Percentiles rank a stretch among this genome's conserved stretches.
Conservation (phyloP, 805 yeast species). For the Saturnispora hagleri region DNA sequence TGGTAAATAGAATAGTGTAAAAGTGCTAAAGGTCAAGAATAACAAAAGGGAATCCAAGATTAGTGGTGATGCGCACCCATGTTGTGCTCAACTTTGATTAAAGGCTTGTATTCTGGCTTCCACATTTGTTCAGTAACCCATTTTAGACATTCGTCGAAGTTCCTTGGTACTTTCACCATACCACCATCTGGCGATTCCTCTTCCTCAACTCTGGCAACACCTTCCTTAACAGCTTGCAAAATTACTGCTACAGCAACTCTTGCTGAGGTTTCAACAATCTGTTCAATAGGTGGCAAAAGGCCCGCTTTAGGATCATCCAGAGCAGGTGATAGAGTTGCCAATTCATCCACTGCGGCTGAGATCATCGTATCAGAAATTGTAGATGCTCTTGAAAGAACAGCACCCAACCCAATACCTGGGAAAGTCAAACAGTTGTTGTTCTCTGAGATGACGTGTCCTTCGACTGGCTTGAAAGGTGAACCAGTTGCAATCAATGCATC, state of each 20-base stretch:
- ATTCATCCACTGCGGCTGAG: conserved; percentile 89
- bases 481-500: conserved; percentile 94
- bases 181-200: conserved; percentile 64
- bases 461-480: conserved; percentile 92
- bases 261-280: conserved; percentile 81
- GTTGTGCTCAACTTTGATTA: conserved; percentile 33
- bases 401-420: conserved; percentile 97
- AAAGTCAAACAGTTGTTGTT: conserved; percentile 95
- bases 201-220: conserved; percentile 67
- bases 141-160: conserved; percentile 64
- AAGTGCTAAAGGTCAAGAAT: not conserved
- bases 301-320: conserved; percentile 67
- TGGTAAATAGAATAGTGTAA: not conserved
- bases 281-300: conserved; percentile 78
- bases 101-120: conserved; percentile 85
- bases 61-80: not conserved
- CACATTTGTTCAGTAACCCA: conserved; percentile 97
- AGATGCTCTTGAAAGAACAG: conserved; percentile 79
- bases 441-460: conserved; percentile 84
- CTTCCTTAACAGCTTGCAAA: conserved; percentile 79
- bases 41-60: not conserved
- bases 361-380: conserved; percentile 84
- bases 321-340: conserved; percentile 79
- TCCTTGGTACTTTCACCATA: conserved; percentile 66
- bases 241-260: conserved; percentile 91